Evolutionary conservation across 495 filamentous ascomycete species (phyloP).

Genomic region (Apodospora peruviana): DNA sequence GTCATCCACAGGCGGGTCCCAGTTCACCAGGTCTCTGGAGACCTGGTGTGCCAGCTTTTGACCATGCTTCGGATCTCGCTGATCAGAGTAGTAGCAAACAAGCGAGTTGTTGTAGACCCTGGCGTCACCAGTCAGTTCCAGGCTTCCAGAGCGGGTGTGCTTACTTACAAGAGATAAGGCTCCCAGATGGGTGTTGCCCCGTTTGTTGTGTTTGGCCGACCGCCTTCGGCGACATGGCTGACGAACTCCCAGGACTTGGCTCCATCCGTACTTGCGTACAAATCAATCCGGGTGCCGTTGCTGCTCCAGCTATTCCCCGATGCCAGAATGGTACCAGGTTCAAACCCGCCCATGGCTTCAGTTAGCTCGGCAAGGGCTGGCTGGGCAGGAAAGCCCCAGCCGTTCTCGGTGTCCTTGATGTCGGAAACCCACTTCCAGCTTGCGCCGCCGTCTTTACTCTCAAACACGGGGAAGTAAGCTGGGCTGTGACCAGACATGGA

Average conservation of each 20-base stretch:
- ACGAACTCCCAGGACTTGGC: conserved; percentile 62
- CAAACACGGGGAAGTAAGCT: conserved; percentile 63
- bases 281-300: conserved; percentile 54
- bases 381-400: conserved; percentile 61
- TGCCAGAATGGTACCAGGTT: conserved; percentile 55
- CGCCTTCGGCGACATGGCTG: conserved; percentile 59
- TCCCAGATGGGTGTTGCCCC: conserved; percentile 67
- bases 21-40: conserved; percentile 50
- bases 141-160: too few relatives aligned
- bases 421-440: conserved; percentile 58
- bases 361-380: conserved; percentile 60
- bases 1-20: conserved; percentile 57
- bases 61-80: conserved; percentile 57
- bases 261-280: conserved; percentile 57
- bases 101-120: conserved; percentile 47
- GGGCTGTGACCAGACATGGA: conserved; percentile 47
- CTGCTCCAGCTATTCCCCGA: conserved; percentile 57
- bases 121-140: too few relatives aligned
- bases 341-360: conserved; percentile 48
- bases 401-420: conserved; percentile 58
- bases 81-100: conserved; percentile 65
- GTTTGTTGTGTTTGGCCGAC: conserved; percentile 54
- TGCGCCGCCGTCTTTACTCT: conserved; percentile 53
- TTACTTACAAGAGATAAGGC: conserved; percentile 53
- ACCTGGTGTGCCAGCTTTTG: conserved; percentile 63